Percentiles rank a stretch among this genome's conserved stretches.
These are phyloP conservation scores for Metschnikowia cubensis DNA, from an alignment of 805 yeast genomes.

Conservation along the genomic window DNA sequence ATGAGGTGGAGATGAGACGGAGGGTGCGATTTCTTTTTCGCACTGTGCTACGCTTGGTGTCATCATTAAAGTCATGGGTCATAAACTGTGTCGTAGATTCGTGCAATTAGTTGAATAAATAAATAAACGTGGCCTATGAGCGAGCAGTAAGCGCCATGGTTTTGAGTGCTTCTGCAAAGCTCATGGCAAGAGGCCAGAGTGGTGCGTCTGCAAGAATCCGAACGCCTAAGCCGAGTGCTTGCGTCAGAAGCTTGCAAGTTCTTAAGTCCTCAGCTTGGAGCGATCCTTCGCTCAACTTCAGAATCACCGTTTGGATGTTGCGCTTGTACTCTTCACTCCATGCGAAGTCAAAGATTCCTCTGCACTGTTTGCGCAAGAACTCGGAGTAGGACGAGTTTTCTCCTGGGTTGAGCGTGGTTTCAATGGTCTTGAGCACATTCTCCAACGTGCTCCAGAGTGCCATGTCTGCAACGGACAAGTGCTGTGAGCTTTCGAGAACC, in stretches of 20 bases:
- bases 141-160: slow-evolving; percentile 36
- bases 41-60: neutral
- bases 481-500: slow-evolving; percentile 41
- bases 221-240: slow-evolving; percentile 66
- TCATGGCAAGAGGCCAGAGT: slow-evolving; percentile 77
- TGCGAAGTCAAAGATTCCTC: slow-evolving; percentile 49
- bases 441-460: slow-evolving; percentile 63
- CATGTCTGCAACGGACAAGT: slow-evolving; percentile 47
- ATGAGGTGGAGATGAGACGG: slow-evolving; percentile 4
- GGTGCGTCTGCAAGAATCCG: slow-evolving; percentile 80
- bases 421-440: slow-evolving; percentile 55
- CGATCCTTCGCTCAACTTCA: slow-evolving; percentile 1
- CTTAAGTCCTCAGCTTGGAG: slow-evolving; percentile 32
- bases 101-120: slow-evolving; percentile 3
- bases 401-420: slow-evolving; percentile 50
- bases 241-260: slow-evolving; percentile 48
- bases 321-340: slow-evolving; percentile 12
- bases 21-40: slow-evolving; percentile 1
- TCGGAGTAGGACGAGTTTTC: slow-evolving; percentile 56
- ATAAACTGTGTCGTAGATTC: neutral
- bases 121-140: neutral
- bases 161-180: slow-evolving; percentile 76
- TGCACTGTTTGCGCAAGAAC: slow-evolving; percentile 53
- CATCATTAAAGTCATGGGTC: no score
- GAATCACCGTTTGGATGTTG: slow-evolving; percentile 8